phyloP scores from a whole-genome alignment of 208 protist genomes.

The Phytomonas sp. region DNA sequence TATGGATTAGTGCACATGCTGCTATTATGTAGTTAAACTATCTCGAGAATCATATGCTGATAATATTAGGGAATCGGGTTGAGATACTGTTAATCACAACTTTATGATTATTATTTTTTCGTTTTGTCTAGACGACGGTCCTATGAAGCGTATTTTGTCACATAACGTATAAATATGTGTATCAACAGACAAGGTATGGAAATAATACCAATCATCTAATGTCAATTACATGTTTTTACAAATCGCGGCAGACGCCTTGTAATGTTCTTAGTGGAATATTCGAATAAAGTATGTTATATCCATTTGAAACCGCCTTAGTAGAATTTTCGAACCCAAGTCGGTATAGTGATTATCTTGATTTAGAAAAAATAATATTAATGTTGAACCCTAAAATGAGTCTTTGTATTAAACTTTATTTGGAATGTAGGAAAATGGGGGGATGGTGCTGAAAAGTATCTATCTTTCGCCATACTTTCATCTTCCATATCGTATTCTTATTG shows the following conservation, averaged over 20 bases:
- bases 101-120: constrained; percentile 6
- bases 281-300: neutral
- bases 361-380: neutral
- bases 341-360: neutral
- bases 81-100: neutral
- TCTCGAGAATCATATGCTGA: neutral
- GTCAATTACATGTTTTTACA: neutral
- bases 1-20: neutral
- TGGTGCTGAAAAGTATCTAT: neutral
- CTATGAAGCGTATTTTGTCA: neutral
- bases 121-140: neutral
- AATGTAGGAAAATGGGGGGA: neutral
- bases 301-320: neutral
- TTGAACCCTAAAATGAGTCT: neutral
- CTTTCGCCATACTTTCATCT: neutral
- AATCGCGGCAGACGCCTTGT: neutral
- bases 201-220: neutral
- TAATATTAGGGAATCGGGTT: neutral
- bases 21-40: neutral
- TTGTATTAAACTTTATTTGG: neutral
- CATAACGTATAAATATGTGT: constrained; percentile 2
- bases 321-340: neutral
- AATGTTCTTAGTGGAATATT: neutral
- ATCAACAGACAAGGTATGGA: neutral
- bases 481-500: neutral